These are phyloP conservation scores for Stentor coeruleus DNA, from an alignment of 73 alveolate genomes.

Conservation along the genomic window DNA sequence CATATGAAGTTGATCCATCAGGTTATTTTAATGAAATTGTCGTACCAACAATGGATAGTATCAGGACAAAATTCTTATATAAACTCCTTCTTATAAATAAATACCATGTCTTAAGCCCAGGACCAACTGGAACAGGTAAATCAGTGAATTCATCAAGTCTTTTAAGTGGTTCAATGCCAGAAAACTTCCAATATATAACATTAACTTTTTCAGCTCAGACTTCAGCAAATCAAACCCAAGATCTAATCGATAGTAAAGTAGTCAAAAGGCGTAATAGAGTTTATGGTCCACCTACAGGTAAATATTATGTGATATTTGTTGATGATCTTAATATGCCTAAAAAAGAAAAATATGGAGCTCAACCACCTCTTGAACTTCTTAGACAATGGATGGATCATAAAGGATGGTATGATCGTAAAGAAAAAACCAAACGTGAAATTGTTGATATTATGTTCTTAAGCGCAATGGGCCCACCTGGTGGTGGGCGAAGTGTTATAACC, in stretches of 20 bases:
- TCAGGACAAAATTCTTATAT: neutral
- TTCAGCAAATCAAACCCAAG: constrained; percentile 93
- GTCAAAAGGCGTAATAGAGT: constrained; percentile 88
- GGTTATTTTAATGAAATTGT: constrained; percentile 75
- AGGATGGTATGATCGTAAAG: constrained; percentile 96
- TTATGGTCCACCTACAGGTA: constrained; percentile 81
- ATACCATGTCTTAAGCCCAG: neutral
- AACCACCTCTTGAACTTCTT: constrained; percentile 82
- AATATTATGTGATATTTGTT: constrained; percentile 88
- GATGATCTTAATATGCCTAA: constrained; percentile 98
- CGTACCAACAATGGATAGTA: constrained; percentile 5
- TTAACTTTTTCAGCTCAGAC: constrained; percentile 58
- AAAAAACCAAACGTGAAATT: neutral
- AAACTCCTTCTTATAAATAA: neutral
- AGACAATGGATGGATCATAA: constrained; percentile 95
- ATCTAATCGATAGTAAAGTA: constrained; percentile 92
- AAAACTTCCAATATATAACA: neutral
- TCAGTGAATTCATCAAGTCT: constrained; percentile 1
- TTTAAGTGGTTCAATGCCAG: constrained; percentile 13
- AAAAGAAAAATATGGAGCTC: constrained; percentile 86
- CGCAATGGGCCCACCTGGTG: constrained; percentile 44
- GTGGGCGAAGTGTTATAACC: constrained; percentile 31
- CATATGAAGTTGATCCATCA: constrained; percentile 79
- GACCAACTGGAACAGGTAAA: constrained; percentile 21
- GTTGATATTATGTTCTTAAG: constrained; percentile 26